phyloP scores from a whole-genome alignment of 441 rosid species.

The Corymbia citriodora region DNA sequence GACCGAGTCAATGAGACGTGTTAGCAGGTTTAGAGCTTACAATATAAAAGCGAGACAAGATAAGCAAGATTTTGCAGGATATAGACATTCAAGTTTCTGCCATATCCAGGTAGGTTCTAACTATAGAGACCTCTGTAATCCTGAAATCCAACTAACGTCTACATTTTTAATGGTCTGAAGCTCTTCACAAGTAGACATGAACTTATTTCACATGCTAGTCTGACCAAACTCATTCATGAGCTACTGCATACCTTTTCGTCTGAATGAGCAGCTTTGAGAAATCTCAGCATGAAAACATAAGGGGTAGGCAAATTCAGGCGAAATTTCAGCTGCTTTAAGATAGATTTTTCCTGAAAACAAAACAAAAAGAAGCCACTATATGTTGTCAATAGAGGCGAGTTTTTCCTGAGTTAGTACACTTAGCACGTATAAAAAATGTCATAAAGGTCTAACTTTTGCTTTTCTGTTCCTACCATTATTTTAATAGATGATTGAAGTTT shows the following conservation, averaged over 20 bases:
- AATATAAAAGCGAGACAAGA: neutral
- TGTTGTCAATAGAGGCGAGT: neutral
- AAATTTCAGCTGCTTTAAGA: slow-evolving; percentile 72
- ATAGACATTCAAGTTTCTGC: neutral
- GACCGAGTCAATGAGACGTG: neutral
- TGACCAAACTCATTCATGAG: neutral
- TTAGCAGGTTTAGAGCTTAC: neutral
- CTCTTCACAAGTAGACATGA: neutral
- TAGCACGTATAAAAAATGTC: neutral
- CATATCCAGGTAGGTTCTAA: neutral
- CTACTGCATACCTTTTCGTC: slow-evolving; percentile 43
- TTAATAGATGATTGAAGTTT: neutral
- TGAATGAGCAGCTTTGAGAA: slow-evolving; percentile 88
- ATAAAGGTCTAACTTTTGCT: neutral
- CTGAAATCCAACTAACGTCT: neutral
- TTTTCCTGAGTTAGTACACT: neutral
- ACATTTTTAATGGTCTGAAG: neutral
- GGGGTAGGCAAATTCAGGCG: slow-evolving; percentile 85
- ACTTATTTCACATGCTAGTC: neutral
- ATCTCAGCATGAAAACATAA: slow-evolving; percentile 90
- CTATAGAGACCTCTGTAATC: neutral
- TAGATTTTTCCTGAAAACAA: slow-evolving; percentile 60
- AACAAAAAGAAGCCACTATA: slow-evolving; percentile 1
- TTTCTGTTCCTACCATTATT: neutral
- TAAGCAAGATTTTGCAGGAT: neutral